Evolutionary conservation across 352 stramenopile species (phyloP).

Genomic region (Globisporangium barbulae): DNA sequence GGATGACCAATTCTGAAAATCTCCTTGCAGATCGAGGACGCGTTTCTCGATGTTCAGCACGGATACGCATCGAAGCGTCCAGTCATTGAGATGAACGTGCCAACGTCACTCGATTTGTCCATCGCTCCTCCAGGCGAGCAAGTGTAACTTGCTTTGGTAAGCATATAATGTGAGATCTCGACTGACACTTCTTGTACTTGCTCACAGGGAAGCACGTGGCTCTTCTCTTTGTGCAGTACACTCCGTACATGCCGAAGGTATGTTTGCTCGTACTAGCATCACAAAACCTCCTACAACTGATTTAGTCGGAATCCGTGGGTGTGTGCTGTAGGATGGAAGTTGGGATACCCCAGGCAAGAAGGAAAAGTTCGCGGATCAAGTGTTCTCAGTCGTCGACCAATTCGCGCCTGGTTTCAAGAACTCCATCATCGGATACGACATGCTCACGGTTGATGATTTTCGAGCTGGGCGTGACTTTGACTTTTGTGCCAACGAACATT

Average conservation of each 20-base stretch:
- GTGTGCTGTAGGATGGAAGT: slow-evolving; percentile 49
- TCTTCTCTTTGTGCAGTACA: slow-evolving; percentile 91
- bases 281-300: neutral
- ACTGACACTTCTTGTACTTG: neutral
- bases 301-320: neutral
- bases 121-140: slow-evolving; percentile 62
- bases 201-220: slow-evolving; percentile 83
- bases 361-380: slow-evolving; percentile 69
- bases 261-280: neutral
- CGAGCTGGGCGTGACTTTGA: neutral
- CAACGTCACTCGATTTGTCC: slow-evolving; percentile 77
- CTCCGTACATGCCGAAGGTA: slow-evolving; percentile 82
- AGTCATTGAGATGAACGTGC: slow-evolving; percentile 91
- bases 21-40: slow-evolving; percentile 73
- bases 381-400: slow-evolving; percentile 86
- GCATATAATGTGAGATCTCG: no score
- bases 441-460: slow-evolving; percentile 57
- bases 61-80: slow-evolving; percentile 67
- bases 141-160: no score
- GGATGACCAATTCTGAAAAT: slow-evolving; percentile 1
- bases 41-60: slow-evolving; percentile 77
- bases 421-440: slow-evolving; percentile 83
- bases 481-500: neutral
- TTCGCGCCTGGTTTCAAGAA: slow-evolving; percentile 85
- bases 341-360: slow-evolving; percentile 79